Base-by-base conservation (phyloP, 495 filamentous ascomycete species). In the Penicillium arizonense region DNA sequence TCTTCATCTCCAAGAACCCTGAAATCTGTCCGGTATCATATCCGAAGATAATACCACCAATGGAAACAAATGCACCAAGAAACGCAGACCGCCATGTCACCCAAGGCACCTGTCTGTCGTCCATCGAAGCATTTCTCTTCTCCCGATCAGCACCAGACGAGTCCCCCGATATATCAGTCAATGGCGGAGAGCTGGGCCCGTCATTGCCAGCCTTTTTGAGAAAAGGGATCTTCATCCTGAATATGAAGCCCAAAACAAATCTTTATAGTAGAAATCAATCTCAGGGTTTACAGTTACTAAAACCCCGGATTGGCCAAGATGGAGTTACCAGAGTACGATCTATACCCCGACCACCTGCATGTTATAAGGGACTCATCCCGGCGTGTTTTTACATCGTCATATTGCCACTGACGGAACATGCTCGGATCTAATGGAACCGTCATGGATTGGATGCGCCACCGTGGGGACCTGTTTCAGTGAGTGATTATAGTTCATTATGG, bases 21-120 rank as follows among this genome's bases (percentile, higher is more conserved):
- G 71, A 77, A 30, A 81, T 80, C 36, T 80, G 77, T 16, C 77
- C 76, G n/a, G 69, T 68, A 53, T 77, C 71, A 45, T 77, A 77
- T 10, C 74, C 70, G 37, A 76, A 77, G 28, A 89, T 81, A 45
- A 89, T 82, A 40, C 86, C 87, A 30, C 85, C 85, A 58, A 90
- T 86, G 1, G 87, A 82, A 1, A 81, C 76, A 35, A 81, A 72
- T 0, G 77, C 58, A 2, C 76, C 77, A 56, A 83, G 76, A 9
- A 67, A 36, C 20, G 80, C 53, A 3, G 76, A 73, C 7, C 73
- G 64, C 61, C 68, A 70, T 21, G 78, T 81, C 4, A 81, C 50
- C 32, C 68, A 68, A 2, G 66, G 71, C 1, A 77, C 58, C 3
- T 56, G 65, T 3, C 62, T 58, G 26, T 78, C 70, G 11, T 69